Evolutionary conservation across 1,284 basidiomycete species (phyloP), one percentile per base, ranked within the genome.

Genomic region (Sporisorium exsertum): DNA sequence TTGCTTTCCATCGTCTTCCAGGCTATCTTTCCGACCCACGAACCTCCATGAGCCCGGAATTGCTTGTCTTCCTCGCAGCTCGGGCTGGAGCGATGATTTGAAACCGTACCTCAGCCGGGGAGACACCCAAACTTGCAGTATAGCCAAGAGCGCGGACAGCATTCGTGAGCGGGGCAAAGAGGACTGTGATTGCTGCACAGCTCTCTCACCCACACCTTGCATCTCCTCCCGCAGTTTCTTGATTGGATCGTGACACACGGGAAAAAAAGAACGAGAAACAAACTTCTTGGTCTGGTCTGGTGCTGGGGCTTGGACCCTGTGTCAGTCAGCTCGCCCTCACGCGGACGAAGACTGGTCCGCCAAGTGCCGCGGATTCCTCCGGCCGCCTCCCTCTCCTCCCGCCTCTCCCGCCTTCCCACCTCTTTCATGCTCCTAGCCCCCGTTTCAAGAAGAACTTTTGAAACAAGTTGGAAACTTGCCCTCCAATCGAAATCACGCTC

Each of bases 211-310:
- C n/a, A n/a, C n/a, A 35, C 29, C 6, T 32, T 32, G 29, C 5
- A 10, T 10, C 29, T 32, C 29, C 10, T 32, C 6, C 29, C 29
- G 13, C 35, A 32, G 29, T 5, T 5, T 5, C 10, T 32, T 47
- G 26, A 49, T 29, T 49, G 47, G 47, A 32, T 29, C 47, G 46
- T 47, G 46, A 47, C 46, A 27, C 8, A 26, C 46, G 46, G 46
- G 16, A 47, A 16, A 27, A 16, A 40, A 18, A 37, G 35, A 37
- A 37, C n/a, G 13, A 37, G 35, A 46, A 46, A 12, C 20, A 20
- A 18, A 24, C 24, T 12, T 46, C 12, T 47, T 40, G 16, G 37
- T 18, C n/a, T 40, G 4, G 37, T n/a, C n/a, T 40, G 16, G 15
- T n/a, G 37, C 5, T n/a, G 1, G 26, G 16, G 24, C 15, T 26